These are phyloP conservation scores for Globisporangium radiosum DNA, from an alignment of 352 stramenopile genomes.

Conservation along the genomic window DNA sequence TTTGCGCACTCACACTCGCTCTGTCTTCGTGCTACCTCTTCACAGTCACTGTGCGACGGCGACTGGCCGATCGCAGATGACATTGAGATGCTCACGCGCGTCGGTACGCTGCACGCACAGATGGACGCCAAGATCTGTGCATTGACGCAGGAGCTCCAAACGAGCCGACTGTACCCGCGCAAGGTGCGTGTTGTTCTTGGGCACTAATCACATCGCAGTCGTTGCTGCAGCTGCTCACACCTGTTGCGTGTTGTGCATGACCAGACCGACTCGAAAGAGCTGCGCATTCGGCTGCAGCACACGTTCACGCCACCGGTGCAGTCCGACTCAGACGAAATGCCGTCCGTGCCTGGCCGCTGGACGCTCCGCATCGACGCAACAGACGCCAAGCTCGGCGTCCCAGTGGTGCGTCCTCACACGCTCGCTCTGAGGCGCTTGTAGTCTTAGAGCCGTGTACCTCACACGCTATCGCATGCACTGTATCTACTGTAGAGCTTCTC, in stretches of 20 bases:
- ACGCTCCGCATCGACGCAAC: constrained; percentile 59
- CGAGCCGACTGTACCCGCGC: constrained; percentile 50
- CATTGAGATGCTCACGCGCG: constrained; percentile 47
- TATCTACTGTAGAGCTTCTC: constrained; percentile 50
- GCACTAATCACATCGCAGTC: background rate
- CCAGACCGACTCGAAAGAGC: constrained; percentile 46
- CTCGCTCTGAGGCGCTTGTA: background rate
- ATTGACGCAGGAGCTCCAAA: constrained; percentile 52
- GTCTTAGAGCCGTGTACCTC: background rate
- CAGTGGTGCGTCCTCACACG: constrained; percentile 26
- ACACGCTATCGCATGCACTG: background rate
- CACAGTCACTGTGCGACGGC: constrained; percentile 37
- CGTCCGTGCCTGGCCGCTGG: constrained; percentile 35
- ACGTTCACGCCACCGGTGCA: constrained; percentile 43
- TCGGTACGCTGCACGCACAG: constrained; percentile 29
- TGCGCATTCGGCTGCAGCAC: constrained; percentile 58
- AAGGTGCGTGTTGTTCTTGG: constrained; percentile 13
- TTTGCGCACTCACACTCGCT: background rate
- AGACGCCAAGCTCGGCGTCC: constrained; percentile 22
- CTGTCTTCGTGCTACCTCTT: background rate
- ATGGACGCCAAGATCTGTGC: constrained; percentile 36
- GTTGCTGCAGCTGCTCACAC: background rate
- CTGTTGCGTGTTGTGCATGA: background rate
- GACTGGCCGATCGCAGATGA: constrained; percentile 53
- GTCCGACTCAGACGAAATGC: constrained; percentile 19